These are phyloP conservation scores for Pharnaceum exiguum DNA, from an alignment of 148 eudicot species.

Conservation along the genomic window DNA sequence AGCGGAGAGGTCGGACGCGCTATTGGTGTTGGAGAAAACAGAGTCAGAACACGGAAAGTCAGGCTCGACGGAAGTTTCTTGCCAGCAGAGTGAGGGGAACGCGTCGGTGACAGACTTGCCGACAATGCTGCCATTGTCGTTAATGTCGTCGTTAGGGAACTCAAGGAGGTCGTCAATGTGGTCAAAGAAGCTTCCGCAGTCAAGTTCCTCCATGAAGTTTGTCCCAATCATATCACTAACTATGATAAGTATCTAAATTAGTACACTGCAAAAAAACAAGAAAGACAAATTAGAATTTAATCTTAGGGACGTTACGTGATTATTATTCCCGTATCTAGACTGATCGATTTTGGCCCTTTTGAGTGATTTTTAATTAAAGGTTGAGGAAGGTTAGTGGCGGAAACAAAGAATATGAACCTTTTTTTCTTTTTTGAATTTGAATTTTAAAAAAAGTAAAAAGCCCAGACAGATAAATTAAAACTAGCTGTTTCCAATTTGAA, in stretches of 20 bases:
- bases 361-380: too few relatives aligned
- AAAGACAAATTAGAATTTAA: background rate
- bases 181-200: constrained; percentile 56
- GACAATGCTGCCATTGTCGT: constrained; percentile 26
- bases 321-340: too few relatives aligned
- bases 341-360: too few relatives aligned
- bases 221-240: constrained; percentile 25
- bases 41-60: constrained; percentile 25
- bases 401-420: too few relatives aligned
- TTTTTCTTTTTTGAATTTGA: too few relatives aligned
- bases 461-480: too few relatives aligned
- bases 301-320: background rate
- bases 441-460: too few relatives aligned
- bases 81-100: constrained; percentile 42
- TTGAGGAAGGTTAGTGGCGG: too few relatives aligned
- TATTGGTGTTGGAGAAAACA: constrained; percentile 30
- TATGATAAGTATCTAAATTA: background rate
- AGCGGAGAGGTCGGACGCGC: constrained; percentile 59
- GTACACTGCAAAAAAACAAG: background rate
- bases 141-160: constrained; percentile 48
- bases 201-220: constrained; percentile 42
- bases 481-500: background rate
- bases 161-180: constrained; percentile 64
- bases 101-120: background rate
- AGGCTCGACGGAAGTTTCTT: constrained; percentile 21